These are phyloP conservation scores for Patellifolia procumbens DNA, from an alignment of 179 eudicot genomes.

Conservation along the genomic window DNA sequence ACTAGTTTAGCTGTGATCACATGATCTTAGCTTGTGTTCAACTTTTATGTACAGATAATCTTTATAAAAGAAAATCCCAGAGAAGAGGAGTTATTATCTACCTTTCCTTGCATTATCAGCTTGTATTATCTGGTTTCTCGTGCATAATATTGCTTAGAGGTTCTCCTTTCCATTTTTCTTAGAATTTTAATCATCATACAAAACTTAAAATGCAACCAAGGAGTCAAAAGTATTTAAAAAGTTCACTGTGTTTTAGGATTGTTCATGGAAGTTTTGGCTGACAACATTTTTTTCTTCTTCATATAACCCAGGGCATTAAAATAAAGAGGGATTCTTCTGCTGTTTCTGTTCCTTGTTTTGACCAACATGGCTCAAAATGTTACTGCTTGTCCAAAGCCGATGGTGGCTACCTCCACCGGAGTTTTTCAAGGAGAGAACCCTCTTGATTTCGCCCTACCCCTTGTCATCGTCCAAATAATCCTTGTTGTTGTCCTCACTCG, in stretches of 20 bases:
- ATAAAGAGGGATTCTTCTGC: background rate
- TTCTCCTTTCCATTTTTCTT: slow-evolving; percentile 14
- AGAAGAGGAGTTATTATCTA: slow-evolving; percentile 6
- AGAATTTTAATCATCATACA: background rate
- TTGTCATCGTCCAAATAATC: slow-evolving; percentile 75
- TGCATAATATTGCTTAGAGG: slow-evolving; percentile 19
- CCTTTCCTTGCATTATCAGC: slow-evolving; percentile 27
- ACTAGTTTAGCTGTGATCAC: slow-evolving; percentile 30
- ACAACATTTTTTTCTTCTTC: slow-evolving; percentile 12
- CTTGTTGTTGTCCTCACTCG: slow-evolving; percentile 80
- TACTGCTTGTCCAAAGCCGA: slow-evolving; percentile 48
- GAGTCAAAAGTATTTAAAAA: background rate
- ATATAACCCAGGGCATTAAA: slow-evolving; percentile 24
- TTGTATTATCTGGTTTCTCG: slow-evolving; percentile 25
- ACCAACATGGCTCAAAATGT: slow-evolving; percentile 43
- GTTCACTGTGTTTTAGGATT: background rate
- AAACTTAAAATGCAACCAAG: background rate
- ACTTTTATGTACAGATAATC: background rate
- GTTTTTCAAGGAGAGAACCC: slow-evolving; percentile 79
- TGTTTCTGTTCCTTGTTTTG: slow-evolving; percentile 1
- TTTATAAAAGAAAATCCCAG: background rate
- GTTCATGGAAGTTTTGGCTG: slow-evolving; percentile 4
- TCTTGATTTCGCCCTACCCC: slow-evolving; percentile 80
- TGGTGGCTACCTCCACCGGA: slow-evolving; percentile 86
- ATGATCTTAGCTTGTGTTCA: slow-evolving; percentile 29